A percentile compares a stretch with the other conserved stretches of the same genome.
Evolutionary conservation across 305 asterid genomes (phyloP).

Genomic region (Plantago lanceolata): DNA sequence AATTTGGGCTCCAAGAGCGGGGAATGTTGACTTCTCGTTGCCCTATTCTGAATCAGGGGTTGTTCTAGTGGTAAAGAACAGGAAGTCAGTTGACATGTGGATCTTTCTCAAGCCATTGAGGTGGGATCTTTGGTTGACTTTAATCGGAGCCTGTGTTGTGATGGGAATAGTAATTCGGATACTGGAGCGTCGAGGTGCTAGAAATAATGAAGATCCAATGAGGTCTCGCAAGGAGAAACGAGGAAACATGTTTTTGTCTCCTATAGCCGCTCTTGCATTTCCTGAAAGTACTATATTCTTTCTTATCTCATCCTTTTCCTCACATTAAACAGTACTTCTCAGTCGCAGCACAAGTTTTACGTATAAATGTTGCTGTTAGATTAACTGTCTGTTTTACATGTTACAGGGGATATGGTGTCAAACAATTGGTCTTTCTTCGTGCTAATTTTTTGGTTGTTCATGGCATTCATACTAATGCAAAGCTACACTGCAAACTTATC

Average conservation of each 20-base stretch:
- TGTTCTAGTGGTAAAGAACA: background rate
- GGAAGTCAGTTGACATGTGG: constrained; percentile 1
- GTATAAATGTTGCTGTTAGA: background rate
- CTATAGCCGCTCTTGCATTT: constrained; percentile 47
- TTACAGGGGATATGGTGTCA: constrained; percentile 38
- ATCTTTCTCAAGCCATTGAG: constrained; percentile 2
- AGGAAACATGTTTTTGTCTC: constrained; percentile 33
- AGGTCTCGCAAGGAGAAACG: constrained; percentile 15
- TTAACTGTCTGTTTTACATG: background rate
- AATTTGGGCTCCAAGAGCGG: background rate
- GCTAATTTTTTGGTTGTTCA: constrained; percentile 45
- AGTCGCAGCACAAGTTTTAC: background rate
- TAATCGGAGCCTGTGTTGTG: background rate
- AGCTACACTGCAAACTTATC: constrained; percentile 57
- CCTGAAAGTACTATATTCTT: constrained; percentile 40
- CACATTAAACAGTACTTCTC: too few species aligned
- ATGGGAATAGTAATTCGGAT: background rate
- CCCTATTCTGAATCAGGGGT: constrained; percentile 2
- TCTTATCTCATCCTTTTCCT: background rate
- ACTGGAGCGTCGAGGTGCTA: background rate
- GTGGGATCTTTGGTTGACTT: constrained; percentile 1
- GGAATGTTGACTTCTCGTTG: background rate
- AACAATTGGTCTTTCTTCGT: constrained; percentile 49
- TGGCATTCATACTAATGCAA: constrained; percentile 58
- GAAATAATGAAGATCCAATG: constrained; percentile 16